A percentile compares a stretch with the other conserved stretches of the same genome.
Conservation (phyloP, 345 rosid species). For the Aurinia saxatilis region DNA sequence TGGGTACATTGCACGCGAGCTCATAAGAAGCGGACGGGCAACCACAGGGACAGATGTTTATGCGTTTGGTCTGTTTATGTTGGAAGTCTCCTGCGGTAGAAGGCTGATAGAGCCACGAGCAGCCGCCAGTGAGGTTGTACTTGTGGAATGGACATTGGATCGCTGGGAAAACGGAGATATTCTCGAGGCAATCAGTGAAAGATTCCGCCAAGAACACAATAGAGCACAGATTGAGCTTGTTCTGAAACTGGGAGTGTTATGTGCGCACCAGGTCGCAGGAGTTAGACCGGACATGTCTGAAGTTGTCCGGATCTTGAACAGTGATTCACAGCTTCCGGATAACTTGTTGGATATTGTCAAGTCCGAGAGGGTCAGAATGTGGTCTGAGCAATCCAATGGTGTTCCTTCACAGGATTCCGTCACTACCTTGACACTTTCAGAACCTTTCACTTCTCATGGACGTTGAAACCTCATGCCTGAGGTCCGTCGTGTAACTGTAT, state of each 20-base stretch:
- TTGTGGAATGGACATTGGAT: constrained; percentile 35
- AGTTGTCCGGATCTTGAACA: constrained; percentile 15
- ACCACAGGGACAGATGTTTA: constrained; percentile 43
- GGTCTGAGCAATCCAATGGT: neutral
- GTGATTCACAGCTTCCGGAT: constrained; percentile 14
- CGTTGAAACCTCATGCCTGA: neutral
- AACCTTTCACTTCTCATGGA: constrained; percentile 11
- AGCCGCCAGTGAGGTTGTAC: constrained; percentile 30
- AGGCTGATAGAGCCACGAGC: constrained; percentile 30
- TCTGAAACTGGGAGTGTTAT: constrained; percentile 30
- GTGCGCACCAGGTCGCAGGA: constrained; percentile 19
- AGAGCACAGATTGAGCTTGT: constrained; percentile 22
- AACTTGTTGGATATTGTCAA: constrained; percentile 2
- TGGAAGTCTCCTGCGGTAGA: constrained; percentile 48
- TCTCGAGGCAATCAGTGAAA: constrained; percentile 22
- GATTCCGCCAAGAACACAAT: neutral
- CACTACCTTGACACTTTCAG: constrained; percentile 1
- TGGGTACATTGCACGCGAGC: constrained; percentile 51
- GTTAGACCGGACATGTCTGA: constrained; percentile 26
- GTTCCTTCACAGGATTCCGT: neutral
- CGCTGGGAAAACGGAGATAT: constrained; percentile 31
- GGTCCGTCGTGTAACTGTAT: neutral
- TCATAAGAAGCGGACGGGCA: constrained; percentile 44
- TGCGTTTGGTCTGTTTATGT: constrained; percentile 40
- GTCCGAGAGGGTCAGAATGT: neutral